Conservation (phyloP, 768 basidiomycete species). For the Podaxis carcinomalis region DNA sequence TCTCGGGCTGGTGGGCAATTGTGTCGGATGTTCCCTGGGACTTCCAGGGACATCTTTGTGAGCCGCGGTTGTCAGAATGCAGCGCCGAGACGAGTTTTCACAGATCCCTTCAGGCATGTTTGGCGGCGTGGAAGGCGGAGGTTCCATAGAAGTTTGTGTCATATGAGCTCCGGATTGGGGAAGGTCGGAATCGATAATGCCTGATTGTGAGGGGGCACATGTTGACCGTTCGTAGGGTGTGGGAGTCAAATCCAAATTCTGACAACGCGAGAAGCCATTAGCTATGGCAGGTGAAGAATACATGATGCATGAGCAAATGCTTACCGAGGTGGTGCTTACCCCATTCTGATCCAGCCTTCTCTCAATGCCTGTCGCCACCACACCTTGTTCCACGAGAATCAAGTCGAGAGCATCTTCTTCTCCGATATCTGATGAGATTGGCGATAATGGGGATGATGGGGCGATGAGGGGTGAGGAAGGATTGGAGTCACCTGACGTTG, state of each 20-base stretch:
- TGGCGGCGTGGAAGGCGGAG: neutral
- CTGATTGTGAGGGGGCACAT: neutral
- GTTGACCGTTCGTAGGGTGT: neutral
- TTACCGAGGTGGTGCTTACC: neutral
- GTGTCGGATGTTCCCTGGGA: neutral
- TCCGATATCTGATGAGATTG: constrained; percentile 18
- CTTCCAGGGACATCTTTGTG: neutral
- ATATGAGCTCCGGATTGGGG: neutral
- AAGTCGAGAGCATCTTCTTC: neutral
- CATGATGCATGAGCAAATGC: neutral
- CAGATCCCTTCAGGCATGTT: neutral
- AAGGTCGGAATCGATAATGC: neutral
- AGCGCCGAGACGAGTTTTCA: neutral
- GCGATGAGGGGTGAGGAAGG: constrained; percentile 17
- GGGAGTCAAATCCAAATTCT: constrained; percentile 7
- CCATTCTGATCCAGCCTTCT: neutral
- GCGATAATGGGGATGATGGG: constrained; percentile 16
- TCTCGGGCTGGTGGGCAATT: neutral
- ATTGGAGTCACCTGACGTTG: constrained; percentile 22
- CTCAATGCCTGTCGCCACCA: neutral
- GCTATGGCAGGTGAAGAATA: neutral
- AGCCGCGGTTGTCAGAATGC: neutral
- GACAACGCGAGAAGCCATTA: constrained; percentile 3
- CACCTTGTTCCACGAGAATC: neutral
- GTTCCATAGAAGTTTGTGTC: neutral